Evolutionary conservation across 1,139 yeast genomes (phyloP).

Genomic region (Yamadazyma spencermartinsiae): DNA sequence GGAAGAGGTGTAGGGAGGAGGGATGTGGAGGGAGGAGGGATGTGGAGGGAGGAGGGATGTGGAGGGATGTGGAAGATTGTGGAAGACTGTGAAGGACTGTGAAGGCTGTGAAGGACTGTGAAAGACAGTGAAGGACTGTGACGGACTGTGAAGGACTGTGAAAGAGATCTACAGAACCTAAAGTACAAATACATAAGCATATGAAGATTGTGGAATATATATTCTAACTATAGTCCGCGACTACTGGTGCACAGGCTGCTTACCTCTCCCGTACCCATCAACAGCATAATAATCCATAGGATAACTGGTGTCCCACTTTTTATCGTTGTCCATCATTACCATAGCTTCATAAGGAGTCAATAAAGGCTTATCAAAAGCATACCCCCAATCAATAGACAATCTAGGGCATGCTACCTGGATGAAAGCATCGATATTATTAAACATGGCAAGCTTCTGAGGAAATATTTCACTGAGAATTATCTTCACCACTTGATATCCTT

Average conservation of each 20-base stretch:
- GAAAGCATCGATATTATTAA: constrained; percentile 91
- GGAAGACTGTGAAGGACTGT: too few species aligned
- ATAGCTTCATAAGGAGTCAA: constrained; percentile 95
- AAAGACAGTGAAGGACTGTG: too few species aligned
- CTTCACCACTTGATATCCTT: constrained; percentile 72
- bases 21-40: too few species aligned
- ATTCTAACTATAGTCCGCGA: not conserved
- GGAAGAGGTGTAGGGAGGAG: constrained; percentile 30
- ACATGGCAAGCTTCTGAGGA: constrained; percentile 91
- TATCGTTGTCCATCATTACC: constrained; percentile 78
- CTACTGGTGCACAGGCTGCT: constrained; percentile 46
- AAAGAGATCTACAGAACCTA: too few species aligned
- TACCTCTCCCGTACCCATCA: constrained; percentile 93
- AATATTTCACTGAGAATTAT: constrained; percentile 89
- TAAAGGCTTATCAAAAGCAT: constrained; percentile 89
- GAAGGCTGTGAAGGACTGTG: too few species aligned
- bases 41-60: constrained; percentile 24
- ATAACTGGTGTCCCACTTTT: constrained; percentile 65
- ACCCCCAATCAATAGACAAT: constrained; percentile 97
- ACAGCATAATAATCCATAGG: constrained; percentile 95
- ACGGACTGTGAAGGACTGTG: too few species aligned
- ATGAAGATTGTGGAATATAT: constrained; percentile 4
- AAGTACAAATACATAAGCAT: too few species aligned
- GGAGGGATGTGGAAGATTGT: too few species aligned
- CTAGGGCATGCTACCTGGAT: constrained; percentile 98